Evolutionary conservation across 257 asterid species (phyloP).

Genomic region (Solanum tacnaense): DNA sequence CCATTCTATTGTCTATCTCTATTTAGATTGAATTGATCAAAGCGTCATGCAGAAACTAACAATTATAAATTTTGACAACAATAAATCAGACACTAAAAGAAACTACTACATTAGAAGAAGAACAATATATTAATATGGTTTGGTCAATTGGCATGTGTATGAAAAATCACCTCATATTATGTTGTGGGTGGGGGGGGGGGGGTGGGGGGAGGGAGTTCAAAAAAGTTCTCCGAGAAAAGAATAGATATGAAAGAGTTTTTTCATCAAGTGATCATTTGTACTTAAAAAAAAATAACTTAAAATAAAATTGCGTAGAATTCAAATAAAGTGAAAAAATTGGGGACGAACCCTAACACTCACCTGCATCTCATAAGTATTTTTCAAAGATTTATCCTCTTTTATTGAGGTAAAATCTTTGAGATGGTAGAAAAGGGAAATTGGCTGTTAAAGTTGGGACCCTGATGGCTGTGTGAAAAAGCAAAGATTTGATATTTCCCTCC

Average conservation of each 20-base stretch:
- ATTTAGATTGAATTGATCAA: too few species aligned
- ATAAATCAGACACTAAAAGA: too few species aligned
- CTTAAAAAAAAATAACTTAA: not conserved
- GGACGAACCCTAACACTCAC: not conserved
- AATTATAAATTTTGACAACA: too few species aligned
- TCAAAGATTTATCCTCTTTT: not conserved
- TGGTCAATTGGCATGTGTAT: not conserved
- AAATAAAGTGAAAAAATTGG: too few species aligned
- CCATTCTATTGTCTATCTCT: not conserved
- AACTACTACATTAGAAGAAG: too few species aligned
- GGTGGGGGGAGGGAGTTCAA: accelerated
- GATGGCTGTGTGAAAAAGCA: not conserved
- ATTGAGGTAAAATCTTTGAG: not conserved
- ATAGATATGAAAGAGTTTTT: not conserved
- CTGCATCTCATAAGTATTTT: not conserved
- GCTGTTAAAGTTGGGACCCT: not conserved
- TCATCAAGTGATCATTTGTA: not conserved
- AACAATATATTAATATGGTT: too few species aligned
- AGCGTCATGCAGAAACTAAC: accelerated
- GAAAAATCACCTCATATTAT: too few species aligned
- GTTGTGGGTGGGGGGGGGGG: accelerated
- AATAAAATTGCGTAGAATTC: too few species aligned
- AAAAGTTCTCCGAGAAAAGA: too few species aligned
- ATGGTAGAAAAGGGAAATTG: not conserved
- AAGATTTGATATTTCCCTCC: not conserved